A percentile compares a stretch with the other conserved stretches of the same genome.
Evolutionary conservation across 306 rosid genomes (phyloP).

Genomic region (Cicer judaicum): DNA sequence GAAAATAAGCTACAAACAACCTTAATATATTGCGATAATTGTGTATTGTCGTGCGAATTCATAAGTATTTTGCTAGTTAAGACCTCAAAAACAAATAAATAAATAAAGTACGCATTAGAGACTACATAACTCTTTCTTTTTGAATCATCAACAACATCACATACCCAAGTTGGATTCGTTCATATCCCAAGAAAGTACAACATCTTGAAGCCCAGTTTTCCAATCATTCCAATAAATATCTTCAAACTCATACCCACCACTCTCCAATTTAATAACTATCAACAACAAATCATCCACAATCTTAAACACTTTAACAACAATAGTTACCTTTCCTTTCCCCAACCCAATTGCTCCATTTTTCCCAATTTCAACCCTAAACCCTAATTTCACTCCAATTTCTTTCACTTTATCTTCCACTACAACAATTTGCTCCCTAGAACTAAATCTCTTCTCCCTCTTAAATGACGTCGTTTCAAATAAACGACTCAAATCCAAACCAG

Average conservation of each 20-base stretch:
- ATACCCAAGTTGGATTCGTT: background rate
- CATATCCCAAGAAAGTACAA: constrained; percentile 65
- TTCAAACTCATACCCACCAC: constrained; percentile 67
- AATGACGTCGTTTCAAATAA: constrained; percentile 60
- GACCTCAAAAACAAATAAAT: background rate
- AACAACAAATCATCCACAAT: constrained; percentile 54
- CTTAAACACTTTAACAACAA: constrained; percentile 63
- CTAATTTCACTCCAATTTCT: constrained; percentile 60
- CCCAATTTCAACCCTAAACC: constrained; percentile 70
- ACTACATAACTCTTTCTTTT: background rate
- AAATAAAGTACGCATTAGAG: background rate
- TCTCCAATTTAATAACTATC: constrained; percentile 64
- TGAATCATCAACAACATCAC: background rate
- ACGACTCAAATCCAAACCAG: constrained; percentile 83
- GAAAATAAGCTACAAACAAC: background rate
- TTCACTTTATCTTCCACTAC: constrained; percentile 65
- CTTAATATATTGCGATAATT: background rate
- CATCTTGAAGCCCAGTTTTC: constrained; percentile 56
- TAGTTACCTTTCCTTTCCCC: constrained; percentile 65
- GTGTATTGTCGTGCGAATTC: background rate
- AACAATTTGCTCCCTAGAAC: constrained; percentile 49
- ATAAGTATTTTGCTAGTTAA: too few relatives aligned
- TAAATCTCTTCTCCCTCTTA: constrained; percentile 59
- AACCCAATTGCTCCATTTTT: constrained; percentile 66
- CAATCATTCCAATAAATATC: constrained; percentile 62